Percentiles rank a stretch among this genome's conserved stretches.
phyloP scores from a whole-genome alignment of 768 basidiomycete species.

The Tricholoma sp. region DNA sequence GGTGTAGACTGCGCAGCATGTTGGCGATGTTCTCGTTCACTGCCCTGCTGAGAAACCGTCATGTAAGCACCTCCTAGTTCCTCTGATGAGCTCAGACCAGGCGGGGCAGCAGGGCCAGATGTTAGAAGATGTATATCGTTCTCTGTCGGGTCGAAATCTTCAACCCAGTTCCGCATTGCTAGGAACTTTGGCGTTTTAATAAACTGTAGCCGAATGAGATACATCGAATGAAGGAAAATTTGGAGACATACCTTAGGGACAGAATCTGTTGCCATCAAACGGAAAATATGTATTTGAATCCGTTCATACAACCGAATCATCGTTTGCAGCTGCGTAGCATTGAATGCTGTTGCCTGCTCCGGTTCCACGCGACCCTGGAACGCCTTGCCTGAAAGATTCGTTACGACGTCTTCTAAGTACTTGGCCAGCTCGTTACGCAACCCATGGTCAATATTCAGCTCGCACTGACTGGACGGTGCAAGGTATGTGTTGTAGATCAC shows the following conservation, averaged over 20 bases:
- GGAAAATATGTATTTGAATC: constrained; percentile 95
- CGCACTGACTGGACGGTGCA: constrained; percentile 90
- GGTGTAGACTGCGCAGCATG: constrained; percentile 23
- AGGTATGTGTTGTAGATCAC: constrained; percentile 93
- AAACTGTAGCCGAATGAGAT: constrained; percentile 45
- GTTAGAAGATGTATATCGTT: constrained; percentile 54
- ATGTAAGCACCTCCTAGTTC: constrained; percentile 83
- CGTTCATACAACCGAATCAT: constrained; percentile 93
- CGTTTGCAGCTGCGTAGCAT: constrained; percentile 92
- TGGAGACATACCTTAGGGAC: constrained; percentile 76
- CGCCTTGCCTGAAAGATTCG: constrained; percentile 65
- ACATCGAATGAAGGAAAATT: constrained; percentile 7
- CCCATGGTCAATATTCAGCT: constrained; percentile 97
- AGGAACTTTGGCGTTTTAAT: constrained; percentile 83
- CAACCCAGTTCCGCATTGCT: constrained; percentile 72
- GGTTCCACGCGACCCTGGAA: constrained; percentile 80
- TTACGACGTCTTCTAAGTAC: constrained; percentile 89
- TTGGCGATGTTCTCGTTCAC: constrained; percentile 58
- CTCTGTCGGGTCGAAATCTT: constrained; percentile 67
- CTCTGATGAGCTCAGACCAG: constrained; percentile 58
- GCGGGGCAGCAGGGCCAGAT: constrained; percentile 55
- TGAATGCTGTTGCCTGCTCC: constrained; percentile 77
- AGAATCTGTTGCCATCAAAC: constrained; percentile 97
- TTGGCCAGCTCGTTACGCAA: constrained; percentile 90
- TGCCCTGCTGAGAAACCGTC: constrained; percentile 77